Conservation (phyloP, 257 asterid genomes). For the Fraxinus americana region DNA sequence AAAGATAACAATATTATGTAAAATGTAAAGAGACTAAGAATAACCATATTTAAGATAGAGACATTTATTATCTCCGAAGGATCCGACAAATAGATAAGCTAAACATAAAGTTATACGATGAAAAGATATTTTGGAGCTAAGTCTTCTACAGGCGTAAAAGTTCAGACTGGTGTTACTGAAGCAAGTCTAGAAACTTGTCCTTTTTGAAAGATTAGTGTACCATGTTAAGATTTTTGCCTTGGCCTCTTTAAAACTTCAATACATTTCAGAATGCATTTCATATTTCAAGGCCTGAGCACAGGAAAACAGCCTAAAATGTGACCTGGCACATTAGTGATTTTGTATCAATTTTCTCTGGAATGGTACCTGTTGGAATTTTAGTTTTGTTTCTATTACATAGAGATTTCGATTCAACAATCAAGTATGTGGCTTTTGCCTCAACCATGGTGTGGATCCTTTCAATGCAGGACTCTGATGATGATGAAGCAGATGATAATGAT, state of each 20-base stretch:
- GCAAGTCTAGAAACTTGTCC: not conserved
- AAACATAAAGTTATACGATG: not conserved
- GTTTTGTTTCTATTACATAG: not conserved
- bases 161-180: not conserved
- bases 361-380: conserved; percentile 10
- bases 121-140: not conserved
- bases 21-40: not conserved
- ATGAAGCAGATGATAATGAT: conserved; percentile 35
- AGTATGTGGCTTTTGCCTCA: conserved; percentile 2
- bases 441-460: conserved; percentile 7
- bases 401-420: not conserved
- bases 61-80: not conserved
- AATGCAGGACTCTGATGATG: conserved; percentile 60
- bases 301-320: not conserved
- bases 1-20: not conserved
- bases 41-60: not conserved
- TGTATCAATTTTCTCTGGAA: conserved; percentile 12
- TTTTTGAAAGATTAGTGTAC: not conserved
- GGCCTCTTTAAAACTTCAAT: not conserved
- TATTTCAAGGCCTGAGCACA: not conserved
- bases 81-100: not conserved
- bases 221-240: not conserved
- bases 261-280: not conserved
- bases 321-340: not conserved
- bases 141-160: not conserved